Evolutionary conservation across 768 basidiomycete genomes (phyloP).

Genomic region (Lactifluus piperatus): DNA sequence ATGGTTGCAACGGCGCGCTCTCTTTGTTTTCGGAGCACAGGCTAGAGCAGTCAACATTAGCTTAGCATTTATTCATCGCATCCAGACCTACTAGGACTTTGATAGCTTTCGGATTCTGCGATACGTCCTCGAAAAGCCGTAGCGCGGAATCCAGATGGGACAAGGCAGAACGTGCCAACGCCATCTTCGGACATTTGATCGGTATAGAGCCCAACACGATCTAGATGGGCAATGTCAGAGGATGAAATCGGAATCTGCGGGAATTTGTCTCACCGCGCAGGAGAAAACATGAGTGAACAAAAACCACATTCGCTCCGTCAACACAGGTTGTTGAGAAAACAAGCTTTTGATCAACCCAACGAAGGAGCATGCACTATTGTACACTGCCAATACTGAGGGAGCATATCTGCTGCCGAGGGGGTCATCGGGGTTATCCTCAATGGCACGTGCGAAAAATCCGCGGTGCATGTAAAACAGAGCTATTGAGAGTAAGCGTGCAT

Average conservation of each 20-base stretch:
- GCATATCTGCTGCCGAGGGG: slow-evolving; percentile 64
- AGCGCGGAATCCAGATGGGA: slow-evolving; percentile 57
- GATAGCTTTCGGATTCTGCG: slow-evolving; percentile 42
- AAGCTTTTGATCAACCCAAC: slow-evolving; percentile 56
- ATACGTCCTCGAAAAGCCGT: slow-evolving; percentile 47
- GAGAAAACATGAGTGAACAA: slow-evolving; percentile 66
- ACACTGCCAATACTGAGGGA: slow-evolving; percentile 58
- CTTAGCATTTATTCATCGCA: neutral
- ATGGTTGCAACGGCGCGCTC: slow-evolving; percentile 37
- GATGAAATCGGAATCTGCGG: neutral
- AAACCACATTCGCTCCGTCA: slow-evolving; percentile 68
- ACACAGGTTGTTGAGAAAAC: slow-evolving; percentile 54
- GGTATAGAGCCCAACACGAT: slow-evolving; percentile 66
- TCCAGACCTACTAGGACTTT: slow-evolving; percentile 48
- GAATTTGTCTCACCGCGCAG: slow-evolving; percentile 42
- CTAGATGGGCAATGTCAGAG: slow-evolving; percentile 27
- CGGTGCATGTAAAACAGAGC: slow-evolving; percentile 69
- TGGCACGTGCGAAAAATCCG: slow-evolving; percentile 62
- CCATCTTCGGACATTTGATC: slow-evolving; percentile 50
- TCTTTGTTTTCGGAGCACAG: slow-evolving; percentile 49
- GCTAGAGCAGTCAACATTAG: slow-evolving; percentile 30
- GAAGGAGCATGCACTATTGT: slow-evolving; percentile 60
- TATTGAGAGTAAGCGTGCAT: slow-evolving; percentile 21
- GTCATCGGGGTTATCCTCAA: slow-evolving; percentile 54
- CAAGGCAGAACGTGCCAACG: slow-evolving; percentile 56